Evolutionary conservation across 352 stramenopile species (phyloP).

Genomic region (Globisporangium camurandrum): DNA sequence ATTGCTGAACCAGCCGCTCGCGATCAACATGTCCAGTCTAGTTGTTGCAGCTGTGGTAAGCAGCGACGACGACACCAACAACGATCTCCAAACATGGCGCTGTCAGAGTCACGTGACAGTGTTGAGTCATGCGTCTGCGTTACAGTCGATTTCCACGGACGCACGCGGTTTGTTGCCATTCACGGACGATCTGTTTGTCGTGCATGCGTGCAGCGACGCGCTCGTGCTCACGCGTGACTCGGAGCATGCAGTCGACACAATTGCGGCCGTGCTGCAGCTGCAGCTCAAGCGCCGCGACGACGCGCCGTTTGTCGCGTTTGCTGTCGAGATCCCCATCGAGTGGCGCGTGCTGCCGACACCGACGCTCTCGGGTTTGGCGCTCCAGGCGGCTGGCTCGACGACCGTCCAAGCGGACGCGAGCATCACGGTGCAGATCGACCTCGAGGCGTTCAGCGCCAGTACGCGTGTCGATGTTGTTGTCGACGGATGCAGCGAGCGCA

Average conservation of each 20-base stretch:
- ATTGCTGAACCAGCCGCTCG: neutral
- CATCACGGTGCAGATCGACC: slow-evolving; percentile 4
- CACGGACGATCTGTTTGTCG: neutral
- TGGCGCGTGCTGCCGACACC: slow-evolving; percentile 9
- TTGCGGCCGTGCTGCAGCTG: slow-evolving; percentile 5
- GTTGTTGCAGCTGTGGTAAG: neutral
- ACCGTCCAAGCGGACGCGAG: neutral
- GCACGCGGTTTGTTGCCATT: neutral
- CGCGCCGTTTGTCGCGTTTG: slow-evolving; percentile 2
- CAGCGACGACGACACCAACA: neutral
- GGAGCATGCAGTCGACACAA: neutral
- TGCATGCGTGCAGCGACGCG: slow-evolving; percentile 4
- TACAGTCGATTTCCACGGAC: neutral
- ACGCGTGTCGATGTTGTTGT: slow-evolving; percentile 8
- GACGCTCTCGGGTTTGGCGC: neutral
- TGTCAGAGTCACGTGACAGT: slow-evolving; percentile 7
- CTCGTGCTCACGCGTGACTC: neutral
- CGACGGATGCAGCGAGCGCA: slow-evolving; percentile 3
- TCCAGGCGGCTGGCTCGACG: slow-evolving; percentile 7
- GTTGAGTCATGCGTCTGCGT: slow-evolving; percentile 1
- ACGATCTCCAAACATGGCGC: too few species aligned
- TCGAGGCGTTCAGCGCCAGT: neutral
- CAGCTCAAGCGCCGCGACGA: neutral
- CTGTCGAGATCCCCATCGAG: slow-evolving; percentile 11
- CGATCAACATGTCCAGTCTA: slow-evolving; percentile 2